Evolutionary conservation across 106 monocot genomes (phyloP), one percentile per base, ranked within the genome.

Genomic region (Apostasia ramifera): DNA sequence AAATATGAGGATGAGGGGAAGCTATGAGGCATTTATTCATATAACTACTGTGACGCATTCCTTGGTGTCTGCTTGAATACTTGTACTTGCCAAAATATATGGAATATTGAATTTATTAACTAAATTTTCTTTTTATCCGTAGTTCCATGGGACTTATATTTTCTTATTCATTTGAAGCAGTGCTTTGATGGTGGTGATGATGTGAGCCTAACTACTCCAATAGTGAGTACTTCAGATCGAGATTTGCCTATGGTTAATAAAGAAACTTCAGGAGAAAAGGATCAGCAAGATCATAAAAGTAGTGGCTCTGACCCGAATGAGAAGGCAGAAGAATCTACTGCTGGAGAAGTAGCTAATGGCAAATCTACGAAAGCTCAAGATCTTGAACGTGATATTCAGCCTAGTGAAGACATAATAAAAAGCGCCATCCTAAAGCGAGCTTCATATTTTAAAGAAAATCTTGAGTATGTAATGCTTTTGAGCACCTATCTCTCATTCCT

Each of bases 331-430:
- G 79, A 51, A 53, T 77, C 69, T 72, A 26, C 76, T 70, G 53
- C 47, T 57, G 76, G 48, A 59, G 74, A 73, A 41, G 76, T 70
- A 47, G 39, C 59, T 63, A 69, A 64, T 57, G 46, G 68, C 15
- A 61, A 68, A 50, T 73, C 48, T 62, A 63, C 62, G 49, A 61
- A 68, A 57, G 57, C 57, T 37, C 47, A 71, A 47, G 66, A 39
- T 70, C 10, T 66, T 50, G 65, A 70, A 67, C 14, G 15, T 57
- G 62, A 56, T 2, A 68, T 8, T 63, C 68, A 74, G 66, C 42
- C 81, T 59, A 83, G 40, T 83, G 89, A 98, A 82, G 85, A 85
- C 15, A 63, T 47, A 42, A 87, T 98, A 74, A 89, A 75, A 71
- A 77, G 81, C 37, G 87, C 92, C 45, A 81, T 98, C 14, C 70